Evolutionary conservation across 2,329 filamentous ascomycete species (phyloP), one percentile per base, ranked within the genome.

Genomic region (Cladobotryum mycophilum): DNA sequence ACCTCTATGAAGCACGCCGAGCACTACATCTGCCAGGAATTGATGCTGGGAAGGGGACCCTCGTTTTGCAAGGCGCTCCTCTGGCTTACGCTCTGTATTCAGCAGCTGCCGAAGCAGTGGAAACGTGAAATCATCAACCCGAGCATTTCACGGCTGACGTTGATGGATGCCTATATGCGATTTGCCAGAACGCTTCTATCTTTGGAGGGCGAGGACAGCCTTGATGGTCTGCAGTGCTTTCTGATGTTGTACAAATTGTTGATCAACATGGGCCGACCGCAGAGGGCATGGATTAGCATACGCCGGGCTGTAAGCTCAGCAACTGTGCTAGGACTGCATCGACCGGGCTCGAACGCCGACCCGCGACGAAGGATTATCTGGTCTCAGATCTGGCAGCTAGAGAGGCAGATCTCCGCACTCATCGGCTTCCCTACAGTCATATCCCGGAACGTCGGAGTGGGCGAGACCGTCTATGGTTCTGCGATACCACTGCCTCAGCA

Each of bases 231-330:
- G 50, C 77, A 82, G 58, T 76, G 73, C 45, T 67, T 77, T 40
- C 64, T 75, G 45, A 60, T 82, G 12, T 67, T 74, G 38, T 67
- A 71, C 12, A 81, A 80, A 57, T 71, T 76, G 54, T 75, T 78
- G 54, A 65, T 78, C 47, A 76, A 80, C 51, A 73, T 78, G 53
- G 80, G 79, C 2, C 73, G 75, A 40, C 78, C 80, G 11, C 72
- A 76, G 35, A 70, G 74, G 54, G 73, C 76, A 1, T 83, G 79
- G 80, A 64, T 79, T 5, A 61, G 70, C 8, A 69, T 70, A 38
- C 72, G 79, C 12, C 70, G 73, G 38, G 79, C 72, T 3, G 65
- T 82, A 37, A 75, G 74, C 57, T 73, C 75, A 52, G 72, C 72
- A 6, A 70, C 81, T 53, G 64, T 82, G 1, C 72, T 79, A 1